Evolutionary conservation across 1,139 yeast species (phyloP).

Genomic region (Debaryomyces singareniensis): DNA sequence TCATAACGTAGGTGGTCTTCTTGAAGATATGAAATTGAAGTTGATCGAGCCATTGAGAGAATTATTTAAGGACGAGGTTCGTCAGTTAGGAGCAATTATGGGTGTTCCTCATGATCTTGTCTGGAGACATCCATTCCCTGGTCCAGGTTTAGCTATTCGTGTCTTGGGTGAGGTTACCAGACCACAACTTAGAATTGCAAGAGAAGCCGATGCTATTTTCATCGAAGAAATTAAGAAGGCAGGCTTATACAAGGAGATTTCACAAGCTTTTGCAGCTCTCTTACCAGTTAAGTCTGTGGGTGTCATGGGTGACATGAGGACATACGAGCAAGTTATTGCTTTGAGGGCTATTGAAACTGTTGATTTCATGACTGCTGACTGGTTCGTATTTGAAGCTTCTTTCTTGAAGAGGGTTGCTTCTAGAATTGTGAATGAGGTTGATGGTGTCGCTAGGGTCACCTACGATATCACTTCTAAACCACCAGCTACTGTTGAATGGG

Average conservation of each 20-base stretch:
- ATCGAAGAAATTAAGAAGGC: slow-evolving; percentile 92
- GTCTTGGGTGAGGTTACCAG: slow-evolving; percentile 94
- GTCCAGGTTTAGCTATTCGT: slow-evolving; percentile 99
- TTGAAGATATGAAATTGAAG: slow-evolving; percentile 97
- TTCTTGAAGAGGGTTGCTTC: slow-evolving; percentile 92
- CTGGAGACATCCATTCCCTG: slow-evolving; percentile 99
- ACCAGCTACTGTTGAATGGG: slow-evolving; percentile 99
- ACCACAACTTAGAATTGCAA: slow-evolving; percentile 89
- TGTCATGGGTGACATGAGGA: slow-evolving; percentile 99
- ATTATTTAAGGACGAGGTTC: slow-evolving; percentile 97
- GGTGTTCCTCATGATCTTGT: slow-evolving; percentile 96
- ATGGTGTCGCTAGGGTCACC: slow-evolving; percentile 98
- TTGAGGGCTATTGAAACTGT: slow-evolving; percentile 95
- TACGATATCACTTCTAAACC: slow-evolving; percentile 98
- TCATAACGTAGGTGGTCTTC: slow-evolving; percentile 97
- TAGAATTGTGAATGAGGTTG: slow-evolving; percentile 96
- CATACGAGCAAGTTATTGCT: slow-evolving; percentile 98
- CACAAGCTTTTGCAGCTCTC: slow-evolving; percentile 96
- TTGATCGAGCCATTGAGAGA: slow-evolving; percentile 98
- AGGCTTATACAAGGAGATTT: slow-evolving; percentile 85
- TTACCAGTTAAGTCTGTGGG: slow-evolving; percentile 98
- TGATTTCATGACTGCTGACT: slow-evolving; percentile 99
- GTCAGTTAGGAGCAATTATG: slow-evolving; percentile 88
- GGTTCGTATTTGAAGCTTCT: slow-evolving; percentile 90
- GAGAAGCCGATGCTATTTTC: slow-evolving; percentile 94